Percentiles rank a stretch among this genome's conserved stretches.
Evolutionary conservation across 345 rosid species (phyloP).

Genomic region (Populus alba): DNA sequence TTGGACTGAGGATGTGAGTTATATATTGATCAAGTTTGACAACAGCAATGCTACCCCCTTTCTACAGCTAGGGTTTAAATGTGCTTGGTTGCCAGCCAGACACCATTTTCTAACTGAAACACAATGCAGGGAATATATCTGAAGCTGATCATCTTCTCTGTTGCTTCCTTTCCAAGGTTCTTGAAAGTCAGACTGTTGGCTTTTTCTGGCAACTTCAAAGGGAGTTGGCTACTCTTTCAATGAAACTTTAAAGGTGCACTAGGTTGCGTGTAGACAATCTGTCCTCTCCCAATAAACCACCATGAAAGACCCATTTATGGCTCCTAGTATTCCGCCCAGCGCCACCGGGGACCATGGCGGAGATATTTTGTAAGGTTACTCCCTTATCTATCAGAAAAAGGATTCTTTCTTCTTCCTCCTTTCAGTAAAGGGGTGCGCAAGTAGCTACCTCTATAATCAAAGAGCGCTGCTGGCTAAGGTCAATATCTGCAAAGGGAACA

Average conservation of each 20-base stretch:
- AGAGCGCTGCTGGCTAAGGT: no score
- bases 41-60: neutral
- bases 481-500: no score
- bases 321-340: no score
- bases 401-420: no score
- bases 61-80: neutral
- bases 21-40: neutral
- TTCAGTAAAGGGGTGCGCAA: no score
- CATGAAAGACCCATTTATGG: neutral
- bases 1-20: neutral
- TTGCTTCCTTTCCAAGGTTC: neutral
- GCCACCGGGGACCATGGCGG: no score
- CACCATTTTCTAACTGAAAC: neutral
- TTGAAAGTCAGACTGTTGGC: neutral
- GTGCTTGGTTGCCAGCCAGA: neutral
- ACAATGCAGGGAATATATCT: neutral
- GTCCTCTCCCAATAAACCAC: neutral
- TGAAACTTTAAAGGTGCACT: neutral
- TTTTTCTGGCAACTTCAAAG: neutral
- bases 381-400: no score
- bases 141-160: neutral
- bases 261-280: neutral
- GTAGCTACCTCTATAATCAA: no score
- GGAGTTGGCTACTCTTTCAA: neutral
- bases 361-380: no score